phyloP scores from a whole-genome alignment of 306 rosid species.

The Cercis canadensis region DNA sequence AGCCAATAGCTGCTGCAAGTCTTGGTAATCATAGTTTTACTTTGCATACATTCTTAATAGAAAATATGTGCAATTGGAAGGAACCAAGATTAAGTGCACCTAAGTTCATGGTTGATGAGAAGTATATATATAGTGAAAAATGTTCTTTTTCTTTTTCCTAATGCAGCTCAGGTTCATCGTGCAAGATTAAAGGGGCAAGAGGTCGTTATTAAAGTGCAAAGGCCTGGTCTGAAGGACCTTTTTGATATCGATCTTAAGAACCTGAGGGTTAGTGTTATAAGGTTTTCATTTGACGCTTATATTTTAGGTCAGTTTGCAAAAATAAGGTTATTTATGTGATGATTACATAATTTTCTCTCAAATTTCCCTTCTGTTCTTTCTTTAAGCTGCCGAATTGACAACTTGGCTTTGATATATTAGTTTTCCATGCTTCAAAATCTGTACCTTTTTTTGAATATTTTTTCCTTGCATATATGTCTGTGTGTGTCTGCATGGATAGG shows the following conservation, averaged over 20 bases:
- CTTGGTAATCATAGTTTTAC: constrained; percentile 69
- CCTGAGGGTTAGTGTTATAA: constrained; percentile 83
- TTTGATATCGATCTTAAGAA: constrained; percentile 96
- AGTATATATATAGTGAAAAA: constrained; percentile 23
- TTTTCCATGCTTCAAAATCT: not conserved
- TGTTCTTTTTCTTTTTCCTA: constrained; percentile 19
- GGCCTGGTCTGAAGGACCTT: constrained; percentile 97
- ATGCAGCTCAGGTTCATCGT: constrained; percentile 99
- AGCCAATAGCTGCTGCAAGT: constrained; percentile 99
- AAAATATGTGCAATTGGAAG: constrained; percentile 22
- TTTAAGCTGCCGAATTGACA: constrained; percentile 20
- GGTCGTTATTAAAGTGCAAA: constrained; percentile 93
- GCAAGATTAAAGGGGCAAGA: constrained; percentile 85
- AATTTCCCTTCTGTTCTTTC: constrained; percentile 18
- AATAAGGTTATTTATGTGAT: too few relatives aligned
- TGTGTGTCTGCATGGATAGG: not conserved
- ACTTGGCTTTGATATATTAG: constrained; percentile 8
- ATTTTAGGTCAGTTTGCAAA: constrained; percentile 18
- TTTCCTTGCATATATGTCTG: constrained; percentile 24
- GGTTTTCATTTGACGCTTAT: constrained; percentile 24
- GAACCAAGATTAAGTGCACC: constrained; percentile 20
- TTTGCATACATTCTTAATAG: constrained; percentile 25
- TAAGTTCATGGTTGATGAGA: constrained; percentile 24
- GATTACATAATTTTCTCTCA: not conserved
- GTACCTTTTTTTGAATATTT: not conserved